Evolutionary conservation across 2,329 filamentous ascomycete genomes (phyloP).

Genomic region (Aulographum hederae): DNA sequence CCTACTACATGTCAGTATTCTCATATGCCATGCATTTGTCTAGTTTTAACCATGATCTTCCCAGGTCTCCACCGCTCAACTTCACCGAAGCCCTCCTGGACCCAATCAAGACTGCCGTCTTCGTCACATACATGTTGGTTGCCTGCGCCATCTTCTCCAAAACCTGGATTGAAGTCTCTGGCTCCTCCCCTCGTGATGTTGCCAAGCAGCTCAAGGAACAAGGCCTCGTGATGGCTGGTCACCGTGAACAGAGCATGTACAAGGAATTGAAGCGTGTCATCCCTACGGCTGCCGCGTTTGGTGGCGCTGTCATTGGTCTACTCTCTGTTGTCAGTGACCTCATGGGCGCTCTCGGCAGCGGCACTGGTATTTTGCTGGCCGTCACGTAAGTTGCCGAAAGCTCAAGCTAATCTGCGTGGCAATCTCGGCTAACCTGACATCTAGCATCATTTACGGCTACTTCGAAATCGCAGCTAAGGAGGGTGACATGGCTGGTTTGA

Average conservation of each 20-base stretch:
- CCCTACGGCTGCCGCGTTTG: slow-evolving; percentile 91
- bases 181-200: slow-evolving; percentile 91
- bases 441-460: slow-evolving; percentile 95
- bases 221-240: slow-evolving; percentile 96
- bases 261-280: slow-evolving; percentile 99
- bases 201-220: slow-evolving; percentile 99
- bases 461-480: slow-evolving; percentile 99
- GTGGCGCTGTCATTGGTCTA: slow-evolving; percentile 96
- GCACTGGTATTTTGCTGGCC: slow-evolving; percentile 93
- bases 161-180: slow-evolving; percentile 99
- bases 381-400: slow-evolving; percentile 96
- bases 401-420: no score
- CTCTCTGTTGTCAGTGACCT: slow-evolving; percentile 92
- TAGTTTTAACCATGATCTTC: slow-evolving; percentile 9
- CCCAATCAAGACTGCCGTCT: slow-evolving; percentile 88
- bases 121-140: slow-evolving; percentile 94
- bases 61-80: slow-evolving; percentile 91
- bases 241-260: slow-evolving; percentile 99
- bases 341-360: slow-evolving; percentile 85
- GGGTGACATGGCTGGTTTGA: slow-evolving; percentile 71
- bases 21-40: background rate
- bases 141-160: slow-evolving; percentile 98
- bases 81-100: slow-evolving; percentile 94
- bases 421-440: slow-evolving; percentile 8
- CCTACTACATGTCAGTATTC: slow-evolving; percentile 99